Base-by-base conservation (phyloP, 169 alveolate species). In the Perkinsus chesapeaki region DNA sequence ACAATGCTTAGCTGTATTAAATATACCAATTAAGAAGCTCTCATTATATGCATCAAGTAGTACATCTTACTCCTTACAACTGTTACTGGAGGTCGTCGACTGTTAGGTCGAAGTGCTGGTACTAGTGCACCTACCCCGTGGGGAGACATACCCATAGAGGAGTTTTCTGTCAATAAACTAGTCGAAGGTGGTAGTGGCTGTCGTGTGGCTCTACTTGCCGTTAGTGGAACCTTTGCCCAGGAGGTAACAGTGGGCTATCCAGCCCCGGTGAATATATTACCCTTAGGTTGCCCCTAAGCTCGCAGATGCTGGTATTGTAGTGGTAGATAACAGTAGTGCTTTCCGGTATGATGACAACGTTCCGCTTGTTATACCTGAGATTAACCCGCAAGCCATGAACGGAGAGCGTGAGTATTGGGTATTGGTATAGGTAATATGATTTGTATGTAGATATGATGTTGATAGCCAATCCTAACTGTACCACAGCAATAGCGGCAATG, bases 391-490 rank as follows among this genome's bases (percentile, higher is more conserved):
- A 39, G 93, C 92, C 39, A 38, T 0, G n/a, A 82, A 31, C 36
- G 73, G 72, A 12, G 72, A 37, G 1, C 1, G 82, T 60, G 82
- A 60, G 82, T 19, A 47, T 9, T 19, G 19, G 72, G 19, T 9
- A 19, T 47, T 47, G 60, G 60, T 43, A 43, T 16, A 43, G 60
- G 5, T 5, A 9, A 5, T 43, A 5, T 43, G 60, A 5, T 43
- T 5, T 43, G 60, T 27, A 60, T 39, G 48, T 0, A 9, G 48
- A 19, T 5, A 39, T 92, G 39, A 82, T 92, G 7, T 39, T 94
- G 48, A 92, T 94, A 1, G 95, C 95, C 72, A 94, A 94, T 91
- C 95, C 95, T 60, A 94, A 94, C 93, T 94, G 95, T 93, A 94
- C 95, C 82, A 94, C 95, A 39, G 93, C 93, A 39, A 91, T 43